Conservation (phyloP, 257 asterid species). For the Forsythia suspensa region DNA sequence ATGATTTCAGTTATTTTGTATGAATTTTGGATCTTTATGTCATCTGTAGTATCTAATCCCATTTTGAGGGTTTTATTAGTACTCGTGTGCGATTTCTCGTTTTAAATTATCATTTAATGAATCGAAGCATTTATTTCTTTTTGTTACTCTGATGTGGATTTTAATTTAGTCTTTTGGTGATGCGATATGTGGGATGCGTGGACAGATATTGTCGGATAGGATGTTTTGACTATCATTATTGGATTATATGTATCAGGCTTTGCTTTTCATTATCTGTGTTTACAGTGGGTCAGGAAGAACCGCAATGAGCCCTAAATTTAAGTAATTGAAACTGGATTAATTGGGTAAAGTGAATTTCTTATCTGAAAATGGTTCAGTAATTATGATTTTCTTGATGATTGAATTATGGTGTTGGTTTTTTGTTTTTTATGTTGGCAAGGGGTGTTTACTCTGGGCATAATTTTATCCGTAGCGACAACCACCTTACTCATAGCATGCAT, state of each 20-base stretch:
- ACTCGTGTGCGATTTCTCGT: no score
- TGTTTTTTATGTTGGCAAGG: background rate
- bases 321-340: conserved; percentile 10
- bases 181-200: background rate
- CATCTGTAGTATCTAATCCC: conserved; percentile 21
- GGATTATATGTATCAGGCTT: background rate
- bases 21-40: conserved; percentile 41
- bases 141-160: conserved; percentile 14
- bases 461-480: background rate
- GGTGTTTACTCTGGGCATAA: background rate
- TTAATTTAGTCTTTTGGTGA: background rate
- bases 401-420: background rate
- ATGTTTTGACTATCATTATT: conserved; percentile 4
- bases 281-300: conserved; percentile 10
- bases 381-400: conserved; percentile 12
- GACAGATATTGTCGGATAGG: background rate
- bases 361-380: background rate
- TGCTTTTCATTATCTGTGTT: conserved; percentile 4
- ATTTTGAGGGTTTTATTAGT: conserved; percentile 18
- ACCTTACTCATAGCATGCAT: background rate
- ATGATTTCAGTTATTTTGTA: conserved; percentile 23
- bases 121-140: background rate
- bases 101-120: background rate
- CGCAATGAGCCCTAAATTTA: background rate
- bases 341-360: conserved; percentile 2